Evolutionary conservation across 2,329 filamentous ascomycete genomes (phyloP).

Genomic region (Ascochyta fabae): DNA sequence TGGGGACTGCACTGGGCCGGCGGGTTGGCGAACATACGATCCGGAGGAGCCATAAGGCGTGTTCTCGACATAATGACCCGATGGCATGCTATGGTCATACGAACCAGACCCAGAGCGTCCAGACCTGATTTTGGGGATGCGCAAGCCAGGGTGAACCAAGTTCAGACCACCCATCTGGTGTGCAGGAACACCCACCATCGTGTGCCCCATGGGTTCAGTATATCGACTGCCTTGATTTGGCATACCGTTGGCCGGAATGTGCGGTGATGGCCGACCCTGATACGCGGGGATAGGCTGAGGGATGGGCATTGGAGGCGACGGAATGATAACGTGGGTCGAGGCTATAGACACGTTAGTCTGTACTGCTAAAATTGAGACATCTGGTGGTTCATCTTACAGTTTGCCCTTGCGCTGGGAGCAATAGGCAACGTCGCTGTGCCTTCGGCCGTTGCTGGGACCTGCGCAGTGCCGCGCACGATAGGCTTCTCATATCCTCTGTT

Average conservation of each 20-base stretch:
- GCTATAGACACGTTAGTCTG: constrained; percentile 22
- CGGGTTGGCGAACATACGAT: constrained; percentile 21
- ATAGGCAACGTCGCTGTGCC: background rate
- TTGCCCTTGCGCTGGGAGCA: background rate
- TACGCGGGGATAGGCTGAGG: background rate
- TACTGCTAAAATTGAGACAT: background rate
- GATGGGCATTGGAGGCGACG: background rate
- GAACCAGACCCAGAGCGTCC: constrained; percentile 17
- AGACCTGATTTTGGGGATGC: constrained; percentile 18
- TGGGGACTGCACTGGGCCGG: constrained; percentile 25
- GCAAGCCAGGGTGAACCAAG: constrained; percentile 12
- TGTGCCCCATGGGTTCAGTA: constrained; percentile 4
- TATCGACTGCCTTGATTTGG: constrained; percentile 2
- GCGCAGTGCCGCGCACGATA: background rate
- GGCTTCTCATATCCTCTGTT: background rate
- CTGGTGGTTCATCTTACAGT: constrained; percentile 21
- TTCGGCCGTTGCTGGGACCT: background rate
- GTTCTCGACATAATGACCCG: constrained; percentile 30
- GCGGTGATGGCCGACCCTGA: background rate
- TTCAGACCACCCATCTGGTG: background rate
- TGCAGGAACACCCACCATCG: background rate
- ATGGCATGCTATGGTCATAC: constrained; percentile 10
- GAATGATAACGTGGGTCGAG: background rate
- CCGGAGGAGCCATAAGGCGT: constrained; percentile 21
- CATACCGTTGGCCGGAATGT: background rate